Conservation (phyloP, 257 asterid species). For the Ehretia macrophylla region DNA sequence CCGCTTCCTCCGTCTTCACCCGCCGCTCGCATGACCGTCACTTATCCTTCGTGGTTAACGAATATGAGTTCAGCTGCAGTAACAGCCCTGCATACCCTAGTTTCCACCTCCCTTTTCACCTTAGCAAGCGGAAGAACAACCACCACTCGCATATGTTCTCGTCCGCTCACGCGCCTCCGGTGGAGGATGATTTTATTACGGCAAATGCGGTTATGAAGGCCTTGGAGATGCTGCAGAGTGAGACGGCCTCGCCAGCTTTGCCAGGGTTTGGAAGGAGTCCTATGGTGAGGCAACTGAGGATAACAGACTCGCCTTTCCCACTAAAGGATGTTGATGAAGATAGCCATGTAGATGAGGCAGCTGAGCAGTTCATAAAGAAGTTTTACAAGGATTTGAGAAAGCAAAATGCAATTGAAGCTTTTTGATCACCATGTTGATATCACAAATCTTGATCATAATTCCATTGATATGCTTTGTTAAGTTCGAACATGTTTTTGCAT, state of each 20-base stretch:
- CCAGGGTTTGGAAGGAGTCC: conserved; percentile 74
- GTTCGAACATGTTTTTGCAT: no score
- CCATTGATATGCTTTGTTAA: no score
- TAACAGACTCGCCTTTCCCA: conserved; percentile 39
- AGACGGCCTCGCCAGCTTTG: conserved; percentile 56
- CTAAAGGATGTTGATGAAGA: conserved; percentile 14
- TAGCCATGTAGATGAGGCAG: conserved; percentile 28
- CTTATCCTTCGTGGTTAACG: not conserved
- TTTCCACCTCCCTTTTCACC: not conserved
- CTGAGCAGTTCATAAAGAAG: conserved; percentile 29
- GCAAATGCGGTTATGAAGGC: conserved; percentile 27
- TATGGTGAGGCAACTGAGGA: conserved; percentile 42
- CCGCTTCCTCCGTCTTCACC: not conserved
- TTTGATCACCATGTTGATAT: not conserved
- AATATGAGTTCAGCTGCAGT: conserved; percentile 17
- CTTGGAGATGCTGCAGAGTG: conserved; percentile 39
- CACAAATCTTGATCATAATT: no score
- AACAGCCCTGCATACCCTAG: conserved; percentile 11
- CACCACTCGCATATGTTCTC: not conserved
- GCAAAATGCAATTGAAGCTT: conserved; percentile 10
- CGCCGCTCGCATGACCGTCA: not conserved
- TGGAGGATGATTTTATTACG: not conserved
- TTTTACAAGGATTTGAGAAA: conserved; percentile 30
- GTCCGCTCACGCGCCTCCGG: not conserved
- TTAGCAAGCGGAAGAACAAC: not conserved